Base-by-base conservation (phyloP, 495 filamentous ascomycete species). In the Xylaria castorea region DNA sequence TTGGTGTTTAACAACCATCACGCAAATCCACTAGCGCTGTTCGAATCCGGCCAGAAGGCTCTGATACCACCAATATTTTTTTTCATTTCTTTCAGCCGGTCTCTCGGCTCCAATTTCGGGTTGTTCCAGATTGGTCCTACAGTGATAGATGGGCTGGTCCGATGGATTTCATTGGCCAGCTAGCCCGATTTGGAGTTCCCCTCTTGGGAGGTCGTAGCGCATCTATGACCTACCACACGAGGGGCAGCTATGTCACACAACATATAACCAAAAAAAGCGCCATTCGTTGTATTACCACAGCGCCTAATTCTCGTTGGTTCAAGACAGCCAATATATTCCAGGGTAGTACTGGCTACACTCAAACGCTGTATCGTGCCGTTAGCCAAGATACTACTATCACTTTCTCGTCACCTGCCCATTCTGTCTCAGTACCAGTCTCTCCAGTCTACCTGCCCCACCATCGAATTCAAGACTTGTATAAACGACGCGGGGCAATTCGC, bases 321-420 rank as follows among this genome's bases (percentile, higher is more conserved):
- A 48, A 18, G 8, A 20, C 42, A 0, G 18, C 16, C 46, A 34
- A 25, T 38, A 18, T 67, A 53, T 40, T 53, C n/a, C 30, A 36
- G 20, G 25, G 44, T 53, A 67, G 20, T 32, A 67, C 32, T n/a
- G 14, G 32, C n/a, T 53, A 67, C 64, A 67, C 30, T 25, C 44
- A 38, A 4, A 38, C 46, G 22, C 46, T 53, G 44, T 27, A 53
- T 57, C 50, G 66, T 44, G 66, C 50, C 32, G 32, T 68, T 4
- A 55, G 48, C 50, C 66, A 68, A 57, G n/a, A 34, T 42, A 30
- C 50, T 11, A 22, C n/a, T 68, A 38, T 46, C 6, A 71, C 62
- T 44, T 51, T 65, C 57, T 76, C 58, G 38, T 74, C 77, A 79
- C 74, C 77, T 79, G 77, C 76, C 76, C 51, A 71, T 66, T 78